Conservation (phyloP, 1,139 yeast genomes). For the Debaryomycetaceae sp. region DNA sequence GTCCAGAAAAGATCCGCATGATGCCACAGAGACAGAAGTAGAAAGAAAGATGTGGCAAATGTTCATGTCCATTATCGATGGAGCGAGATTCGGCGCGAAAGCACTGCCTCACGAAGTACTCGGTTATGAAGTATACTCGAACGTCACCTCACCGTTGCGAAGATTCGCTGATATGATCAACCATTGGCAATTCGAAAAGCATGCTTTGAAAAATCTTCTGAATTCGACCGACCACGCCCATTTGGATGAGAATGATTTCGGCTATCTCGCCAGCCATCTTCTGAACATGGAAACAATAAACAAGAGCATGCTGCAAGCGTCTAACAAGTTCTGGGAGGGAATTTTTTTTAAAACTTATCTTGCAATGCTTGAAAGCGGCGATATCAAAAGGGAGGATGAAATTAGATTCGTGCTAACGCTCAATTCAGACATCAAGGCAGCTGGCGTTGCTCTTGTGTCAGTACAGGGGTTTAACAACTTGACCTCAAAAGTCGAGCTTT, state of each 20-base stretch:
- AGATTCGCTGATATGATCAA: slow-evolving; percentile 74
- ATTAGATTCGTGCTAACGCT: slow-evolving; percentile 17
- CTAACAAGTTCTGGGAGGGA: slow-evolving; percentile 30
- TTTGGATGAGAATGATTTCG: slow-evolving; percentile 1
- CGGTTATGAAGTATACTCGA: slow-evolving; percentile 55
- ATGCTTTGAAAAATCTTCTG: slow-evolving; percentile 7
- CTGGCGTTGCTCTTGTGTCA: slow-evolving; percentile 14
- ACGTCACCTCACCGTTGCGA: slow-evolving; percentile 84
- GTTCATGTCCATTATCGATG: slow-evolving; percentile 5
- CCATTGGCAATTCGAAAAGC: slow-evolving; percentile 44
- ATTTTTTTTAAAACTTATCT: slow-evolving; percentile 21
- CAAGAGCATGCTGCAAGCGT: slow-evolving; percentile 14
- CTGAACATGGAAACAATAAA: slow-evolving; percentile 21
- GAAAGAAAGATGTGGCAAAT: too few species aligned
- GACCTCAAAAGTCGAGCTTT: slow-evolving; percentile 15
- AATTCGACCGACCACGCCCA: slow-evolving; percentile 2
- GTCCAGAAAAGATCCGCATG: slow-evolving; percentile 7
- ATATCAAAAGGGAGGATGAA: slow-evolving; percentile 7
- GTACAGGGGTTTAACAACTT: slow-evolving; percentile 18
- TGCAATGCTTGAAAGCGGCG: slow-evolving; percentile 7
- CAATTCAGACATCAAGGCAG: slow-evolving; percentile 17
- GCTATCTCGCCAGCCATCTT: slow-evolving; percentile 16
- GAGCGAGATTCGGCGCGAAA: slow-evolving; percentile 16
- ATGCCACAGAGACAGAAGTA: too few species aligned
- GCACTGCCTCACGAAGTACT: slow-evolving; percentile 47